Conservation (phyloP, 768 basidiomycete species). For the Suillus bovinus region DNA sequence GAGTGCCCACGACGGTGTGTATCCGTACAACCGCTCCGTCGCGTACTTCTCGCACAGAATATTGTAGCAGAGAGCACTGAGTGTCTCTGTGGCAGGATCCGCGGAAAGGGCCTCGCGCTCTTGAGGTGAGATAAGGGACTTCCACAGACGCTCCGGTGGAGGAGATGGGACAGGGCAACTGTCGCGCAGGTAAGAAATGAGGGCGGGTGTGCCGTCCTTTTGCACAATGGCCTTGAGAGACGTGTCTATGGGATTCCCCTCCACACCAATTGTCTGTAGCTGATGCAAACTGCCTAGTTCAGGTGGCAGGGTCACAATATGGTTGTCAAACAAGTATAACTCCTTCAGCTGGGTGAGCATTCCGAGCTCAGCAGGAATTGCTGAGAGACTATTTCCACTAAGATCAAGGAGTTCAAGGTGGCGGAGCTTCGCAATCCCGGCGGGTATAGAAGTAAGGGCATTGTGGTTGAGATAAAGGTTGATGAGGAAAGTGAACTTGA, state of each 20-base stretch:
- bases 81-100: conserved; percentile 73
- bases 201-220: conserved; percentile 90
- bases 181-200: conserved; percentile 92
- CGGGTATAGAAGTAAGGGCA: conserved; percentile 71
- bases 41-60: conserved; percentile 92
- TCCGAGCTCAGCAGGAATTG: conserved; percentile 85
- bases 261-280: conserved; percentile 89
- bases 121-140: conserved; percentile 53
- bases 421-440: conserved; percentile 79
- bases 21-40: conserved; percentile 87
- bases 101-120: conserved; percentile 58
- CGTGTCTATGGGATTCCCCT: conserved; percentile 93
- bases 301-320: conserved; percentile 77
- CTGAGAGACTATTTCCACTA: conserved; percentile 80
- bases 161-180: conserved; percentile 79
- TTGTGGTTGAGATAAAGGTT: conserved; percentile 98
- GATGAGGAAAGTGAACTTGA: conserved; percentile 89
- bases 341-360: conserved; percentile 90
- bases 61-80: conserved; percentile 88
- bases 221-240: conserved; percentile 79
- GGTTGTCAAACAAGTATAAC: conserved; percentile 94
- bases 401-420: conserved; percentile 90
- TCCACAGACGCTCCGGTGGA: conserved; percentile 84
- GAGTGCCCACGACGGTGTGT: conserved; percentile 96
- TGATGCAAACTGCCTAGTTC: conserved; percentile 92